phyloP scores from a whole-genome alignment of 2,329 filamentous ascomycete genomes.

The Venturia nashicola region DNA sequence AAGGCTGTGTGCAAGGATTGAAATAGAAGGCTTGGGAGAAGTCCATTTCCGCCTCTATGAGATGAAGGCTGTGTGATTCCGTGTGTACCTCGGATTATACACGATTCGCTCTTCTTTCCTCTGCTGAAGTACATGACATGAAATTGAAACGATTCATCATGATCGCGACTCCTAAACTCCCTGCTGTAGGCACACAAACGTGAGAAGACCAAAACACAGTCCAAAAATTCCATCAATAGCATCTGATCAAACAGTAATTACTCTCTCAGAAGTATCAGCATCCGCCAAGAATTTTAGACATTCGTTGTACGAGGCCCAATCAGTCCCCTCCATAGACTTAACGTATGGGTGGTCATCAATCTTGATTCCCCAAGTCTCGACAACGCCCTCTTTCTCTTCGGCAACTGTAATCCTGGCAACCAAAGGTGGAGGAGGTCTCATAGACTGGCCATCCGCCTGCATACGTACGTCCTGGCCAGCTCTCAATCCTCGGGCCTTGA shows the following conservation, averaged over 20 bases:
- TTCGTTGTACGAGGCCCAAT: slow-evolving; percentile 11
- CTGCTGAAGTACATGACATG: neutral
- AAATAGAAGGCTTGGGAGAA: too few relatives aligned
- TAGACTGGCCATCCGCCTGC: neutral
- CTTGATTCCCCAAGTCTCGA: neutral
- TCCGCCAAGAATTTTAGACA: slow-evolving; percentile 1
- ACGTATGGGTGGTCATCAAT: slow-evolving; percentile 12
- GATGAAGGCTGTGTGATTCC: too few relatives aligned
- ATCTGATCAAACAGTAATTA: neutral
- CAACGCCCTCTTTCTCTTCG: neutral
- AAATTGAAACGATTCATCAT: neutral
- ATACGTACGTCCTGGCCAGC: slow-evolving; percentile 1
- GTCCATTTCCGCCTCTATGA: too few relatives aligned
- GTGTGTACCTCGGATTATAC: too few relatives aligned
- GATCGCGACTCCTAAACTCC: neutral
- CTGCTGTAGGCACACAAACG: neutral
- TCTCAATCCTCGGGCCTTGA: slow-evolving; percentile 10
- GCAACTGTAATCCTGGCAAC: slow-evolving; percentile 5
- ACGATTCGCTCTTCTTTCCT: too few relatives aligned
- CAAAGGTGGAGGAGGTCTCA: neutral
- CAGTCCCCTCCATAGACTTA: slow-evolving; percentile 6
- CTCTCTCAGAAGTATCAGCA: neutral
- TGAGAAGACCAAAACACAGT: neutral
- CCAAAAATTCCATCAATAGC: neutral
- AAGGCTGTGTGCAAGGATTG: too few relatives aligned